phyloP scores from a whole-genome alignment of 2,329 filamentous ascomycete genomes.

The Plenodomus tracheiphilus region DNA sequence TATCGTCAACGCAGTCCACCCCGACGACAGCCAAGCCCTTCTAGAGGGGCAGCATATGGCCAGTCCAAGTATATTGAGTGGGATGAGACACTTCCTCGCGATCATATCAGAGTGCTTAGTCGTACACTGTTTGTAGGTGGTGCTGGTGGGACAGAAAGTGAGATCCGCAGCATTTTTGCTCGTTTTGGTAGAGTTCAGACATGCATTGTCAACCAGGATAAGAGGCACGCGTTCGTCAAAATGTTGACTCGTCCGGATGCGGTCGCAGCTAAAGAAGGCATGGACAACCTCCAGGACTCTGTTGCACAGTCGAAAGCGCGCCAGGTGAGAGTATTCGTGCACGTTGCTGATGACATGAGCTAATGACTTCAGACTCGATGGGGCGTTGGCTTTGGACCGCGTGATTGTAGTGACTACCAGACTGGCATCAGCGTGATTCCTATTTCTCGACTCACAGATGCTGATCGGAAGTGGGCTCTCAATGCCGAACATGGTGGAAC shows the following conservation, averaged over 20 bases:
- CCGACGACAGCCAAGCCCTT: slow-evolving; percentile 63
- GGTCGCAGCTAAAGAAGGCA: slow-evolving; percentile 78
- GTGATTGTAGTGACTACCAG: slow-evolving; percentile 95
- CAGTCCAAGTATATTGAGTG: slow-evolving; percentile 76
- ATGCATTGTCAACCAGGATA: slow-evolving; percentile 97
- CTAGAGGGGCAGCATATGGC: slow-evolving; percentile 25
- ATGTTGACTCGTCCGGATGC: slow-evolving; percentile 92
- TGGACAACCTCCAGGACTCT: slow-evolving; percentile 76
- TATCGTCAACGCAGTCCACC: slow-evolving; percentile 89
- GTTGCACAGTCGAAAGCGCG: slow-evolving; percentile 68
- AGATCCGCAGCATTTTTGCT: slow-evolving; percentile 79
- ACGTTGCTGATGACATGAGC: slow-evolving; percentile 5
- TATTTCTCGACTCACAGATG: slow-evolving; percentile 88
- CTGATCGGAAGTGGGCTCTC: slow-evolving; percentile 95
- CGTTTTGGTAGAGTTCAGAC: slow-evolving; percentile 89
- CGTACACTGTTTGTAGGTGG: slow-evolving; percentile 96
- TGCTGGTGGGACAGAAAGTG: slow-evolving; percentile 73
- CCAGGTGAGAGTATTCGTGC: slow-evolving; percentile 33
- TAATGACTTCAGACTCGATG: slow-evolving; percentile 74
- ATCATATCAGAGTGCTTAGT: slow-evolving; percentile 82
- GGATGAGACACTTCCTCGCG: slow-evolving; percentile 72
- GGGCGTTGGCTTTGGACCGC: slow-evolving; percentile 95
- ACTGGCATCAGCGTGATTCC: slow-evolving; percentile 93
- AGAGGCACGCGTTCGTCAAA: slow-evolving; percentile 98
- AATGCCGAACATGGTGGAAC: slow-evolving; percentile 92